Conservation (phyloP, 345 rosid species). For the Boechera retrofracta region DNA sequence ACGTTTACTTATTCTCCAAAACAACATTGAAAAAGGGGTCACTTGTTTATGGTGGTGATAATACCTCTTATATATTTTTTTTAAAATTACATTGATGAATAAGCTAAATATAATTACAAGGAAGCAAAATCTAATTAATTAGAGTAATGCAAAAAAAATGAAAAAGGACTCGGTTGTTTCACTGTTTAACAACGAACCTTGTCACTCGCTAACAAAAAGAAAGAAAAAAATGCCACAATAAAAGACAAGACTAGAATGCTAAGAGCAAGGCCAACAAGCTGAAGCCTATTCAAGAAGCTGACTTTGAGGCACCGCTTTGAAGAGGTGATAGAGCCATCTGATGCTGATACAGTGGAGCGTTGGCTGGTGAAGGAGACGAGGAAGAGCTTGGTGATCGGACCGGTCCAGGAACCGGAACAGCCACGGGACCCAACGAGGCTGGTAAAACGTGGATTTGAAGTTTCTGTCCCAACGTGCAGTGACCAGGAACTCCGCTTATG, state of each 20-base stretch:
- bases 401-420: constrained; percentile 19
- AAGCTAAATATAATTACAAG: not conserved
- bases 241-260: not conserved
- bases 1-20: not conserved
- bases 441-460: constrained; percentile 23
- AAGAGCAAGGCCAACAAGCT: not conserved
- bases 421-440: not conserved
- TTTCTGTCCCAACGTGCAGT: constrained; percentile 4
- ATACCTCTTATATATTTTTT: not conserved
- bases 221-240: too few species aligned
- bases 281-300: constrained; percentile 17
- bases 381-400: not conserved
- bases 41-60: too few species aligned
- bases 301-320: not conserved
- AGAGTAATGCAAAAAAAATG: not conserved
- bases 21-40: not conserved
- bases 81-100: not conserved
- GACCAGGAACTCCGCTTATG: constrained; percentile 15
- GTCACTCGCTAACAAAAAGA: too few species aligned
- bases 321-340: constrained; percentile 8
- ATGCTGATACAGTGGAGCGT: not conserved
- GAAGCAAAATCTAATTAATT: not conserved
- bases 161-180: not conserved
- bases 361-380: constrained; percentile 21
- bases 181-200: not conserved